These are phyloP conservation scores for Paramecium octaurelia DNA, from an alignment of 73 alveolate species.

Conservation along the genomic window DNA sequence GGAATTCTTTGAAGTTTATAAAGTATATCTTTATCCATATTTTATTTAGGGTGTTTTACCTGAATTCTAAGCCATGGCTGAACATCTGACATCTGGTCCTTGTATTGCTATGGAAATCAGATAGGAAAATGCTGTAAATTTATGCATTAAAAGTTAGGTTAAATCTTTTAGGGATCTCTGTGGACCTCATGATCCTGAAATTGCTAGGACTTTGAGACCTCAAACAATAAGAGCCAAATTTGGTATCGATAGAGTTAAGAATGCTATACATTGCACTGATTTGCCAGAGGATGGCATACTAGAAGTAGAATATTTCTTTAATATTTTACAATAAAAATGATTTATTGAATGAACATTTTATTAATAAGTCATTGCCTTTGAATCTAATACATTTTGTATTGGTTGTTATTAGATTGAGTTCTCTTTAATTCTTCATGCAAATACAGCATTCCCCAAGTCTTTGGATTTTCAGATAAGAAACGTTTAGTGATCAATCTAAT, in stretches of 20 bases:
- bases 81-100: constrained; percentile 93
- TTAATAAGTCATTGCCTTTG: constrained; percentile 59
- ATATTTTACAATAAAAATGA: constrained; percentile 67
- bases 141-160: not conserved
- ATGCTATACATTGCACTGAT: constrained; percentile 98
- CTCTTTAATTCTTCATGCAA: constrained; percentile 17
- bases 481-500: constrained; percentile 9
- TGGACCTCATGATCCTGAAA: constrained; percentile 99
- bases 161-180: constrained; percentile 84
- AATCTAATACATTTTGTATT: not conserved
- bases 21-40: constrained; percentile 10
- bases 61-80: constrained; percentile 90
- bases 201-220: constrained; percentile 93
- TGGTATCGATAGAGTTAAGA: constrained; percentile 92
- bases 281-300: constrained; percentile 95
- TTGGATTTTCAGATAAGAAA: constrained; percentile 1
- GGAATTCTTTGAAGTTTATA: constrained; percentile 96
- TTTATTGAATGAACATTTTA: not conserved
- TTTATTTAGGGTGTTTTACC: constrained; percentile 88
- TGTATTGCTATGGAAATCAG: constrained; percentile 94
- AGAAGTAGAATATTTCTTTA: constrained; percentile 92
- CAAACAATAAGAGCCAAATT: constrained; percentile 95
- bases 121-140: constrained; percentile 89
- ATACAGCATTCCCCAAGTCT: constrained; percentile 46
- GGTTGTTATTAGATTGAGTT: not conserved